These are phyloP conservation scores for Ehretia macrophylla DNA, from an alignment of 257 asterid genomes.

Conservation along the genomic window DNA sequence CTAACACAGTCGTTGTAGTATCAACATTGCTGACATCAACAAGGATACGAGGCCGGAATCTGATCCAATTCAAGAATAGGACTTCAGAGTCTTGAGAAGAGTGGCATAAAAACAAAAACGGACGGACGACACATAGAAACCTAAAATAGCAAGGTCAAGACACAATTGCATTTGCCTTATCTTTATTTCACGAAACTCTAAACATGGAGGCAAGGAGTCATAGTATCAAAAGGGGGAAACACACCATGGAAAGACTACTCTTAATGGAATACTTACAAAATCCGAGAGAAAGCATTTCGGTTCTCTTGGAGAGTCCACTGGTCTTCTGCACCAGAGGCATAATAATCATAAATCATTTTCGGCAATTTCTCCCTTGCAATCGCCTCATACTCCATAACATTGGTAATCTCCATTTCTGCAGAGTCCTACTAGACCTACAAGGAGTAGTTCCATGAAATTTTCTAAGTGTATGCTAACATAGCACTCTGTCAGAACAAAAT, in stretches of 20 bases:
- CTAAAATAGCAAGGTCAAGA: too few species aligned
- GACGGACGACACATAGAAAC: too few species aligned
- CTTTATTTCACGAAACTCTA: too few species aligned
- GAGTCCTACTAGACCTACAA: too few species aligned
- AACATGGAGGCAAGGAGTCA: neutral
- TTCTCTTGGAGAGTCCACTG: constrained; percentile 74
- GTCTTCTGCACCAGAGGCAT: constrained; percentile 74
- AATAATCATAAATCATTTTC: constrained; percentile 66
- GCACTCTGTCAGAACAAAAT: too few species aligned
- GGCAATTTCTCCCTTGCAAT: constrained; percentile 58
- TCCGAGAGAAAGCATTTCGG: constrained; percentile 55
- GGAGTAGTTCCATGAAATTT: too few species aligned
- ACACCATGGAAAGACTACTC: neutral
- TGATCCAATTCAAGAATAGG: neutral
- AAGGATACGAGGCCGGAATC: constrained; percentile 9
- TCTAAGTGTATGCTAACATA: too few species aligned
- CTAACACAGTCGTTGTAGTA: constrained; percentile 4
- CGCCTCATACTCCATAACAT: constrained; percentile 59
- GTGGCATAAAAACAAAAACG: too few species aligned
- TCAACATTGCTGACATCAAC: constrained; percentile 10
- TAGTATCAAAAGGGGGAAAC: neutral
- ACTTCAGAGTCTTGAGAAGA: too few species aligned
- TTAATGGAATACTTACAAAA: constrained; percentile 40
- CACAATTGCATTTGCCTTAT: too few species aligned
- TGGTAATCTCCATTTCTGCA: constrained; percentile 50